Conservation (phyloP, 1,139 yeast species). For the Geotrichum europaeum region DNA sequence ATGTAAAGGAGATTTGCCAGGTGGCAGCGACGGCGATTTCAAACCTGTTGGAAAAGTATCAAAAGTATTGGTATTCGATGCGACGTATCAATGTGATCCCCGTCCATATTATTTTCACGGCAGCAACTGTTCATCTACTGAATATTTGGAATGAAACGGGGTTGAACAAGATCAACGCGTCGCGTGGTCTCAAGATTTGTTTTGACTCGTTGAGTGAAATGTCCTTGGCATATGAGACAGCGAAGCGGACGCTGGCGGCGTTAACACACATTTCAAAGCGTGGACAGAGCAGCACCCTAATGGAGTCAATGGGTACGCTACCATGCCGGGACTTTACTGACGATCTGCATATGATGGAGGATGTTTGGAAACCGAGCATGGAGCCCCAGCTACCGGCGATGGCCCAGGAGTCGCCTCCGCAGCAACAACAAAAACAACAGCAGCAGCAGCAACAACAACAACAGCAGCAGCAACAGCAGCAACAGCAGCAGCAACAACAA, state of each 20-base stretch:
- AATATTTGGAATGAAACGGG: conserved; percentile 16
- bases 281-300: neutral
- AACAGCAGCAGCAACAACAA: neutral
- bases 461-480: neutral
- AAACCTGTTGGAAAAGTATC: conserved; percentile 15
- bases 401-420: neutral
- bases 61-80: conserved; percentile 20
- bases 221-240: conserved; percentile 12
- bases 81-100: conserved; percentile 24
- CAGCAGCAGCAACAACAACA: neutral
- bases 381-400: neutral
- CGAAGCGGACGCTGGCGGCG: conserved; percentile 12
- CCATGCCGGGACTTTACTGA: neutral
- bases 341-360: neutral
- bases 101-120: conserved; percentile 26
- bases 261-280: neutral
- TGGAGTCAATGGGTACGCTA: neutral
- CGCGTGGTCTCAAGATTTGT: conserved; percentile 15
- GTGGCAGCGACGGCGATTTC: conserved; percentile 8
- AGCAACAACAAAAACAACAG: neutral
- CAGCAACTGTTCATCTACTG: conserved; percentile 22
- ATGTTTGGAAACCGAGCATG: neutral
- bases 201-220: conserved; percentile 14
- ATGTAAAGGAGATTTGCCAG: neutral
- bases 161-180: conserved; percentile 9